phyloP scores from a whole-genome alignment of 352 stramenopile species.

The Phytopythium montanum region DNA sequence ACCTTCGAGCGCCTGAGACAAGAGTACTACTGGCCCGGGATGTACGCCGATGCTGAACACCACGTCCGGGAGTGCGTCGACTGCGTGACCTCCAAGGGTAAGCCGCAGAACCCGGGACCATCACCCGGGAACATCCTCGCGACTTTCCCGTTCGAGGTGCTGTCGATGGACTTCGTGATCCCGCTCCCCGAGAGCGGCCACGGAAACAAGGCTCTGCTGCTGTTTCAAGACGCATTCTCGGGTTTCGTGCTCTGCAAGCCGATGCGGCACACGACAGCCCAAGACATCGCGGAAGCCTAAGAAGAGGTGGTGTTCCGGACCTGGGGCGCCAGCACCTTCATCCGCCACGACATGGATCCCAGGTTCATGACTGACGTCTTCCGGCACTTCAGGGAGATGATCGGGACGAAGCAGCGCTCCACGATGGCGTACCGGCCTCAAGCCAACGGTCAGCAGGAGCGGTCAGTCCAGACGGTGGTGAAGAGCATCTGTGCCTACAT shows the following conservation, averaged over 20 bases:
- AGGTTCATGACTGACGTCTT: constrained; percentile 15
- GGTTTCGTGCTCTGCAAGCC: constrained; percentile 10
- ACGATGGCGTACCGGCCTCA: constrained; percentile 13
- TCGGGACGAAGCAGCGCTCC: background rate
- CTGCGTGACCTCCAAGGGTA: background rate
- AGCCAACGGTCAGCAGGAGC: constrained; percentile 12
- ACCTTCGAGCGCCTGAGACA: background rate
- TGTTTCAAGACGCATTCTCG: constrained; percentile 11
- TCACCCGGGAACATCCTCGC: constrained; percentile 11
- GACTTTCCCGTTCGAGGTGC: constrained; percentile 4
- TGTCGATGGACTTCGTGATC: constrained; percentile 12
- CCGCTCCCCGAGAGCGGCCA: constrained; percentile 11
- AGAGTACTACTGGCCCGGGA: background rate
- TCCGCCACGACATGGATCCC: constrained; percentile 11
- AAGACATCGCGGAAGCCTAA: constrained; percentile 12
- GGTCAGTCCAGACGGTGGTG: constrained; percentile 11
- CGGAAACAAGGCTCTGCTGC: constrained; percentile 7
- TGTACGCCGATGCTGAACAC: background rate
- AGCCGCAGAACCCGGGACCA: background rate
- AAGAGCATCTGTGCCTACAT: constrained; percentile 5
- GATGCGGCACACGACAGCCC: constrained; percentile 6
- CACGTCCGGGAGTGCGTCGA: background rate
- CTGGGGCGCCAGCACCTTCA: constrained; percentile 7
- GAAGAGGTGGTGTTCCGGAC: constrained; percentile 9
- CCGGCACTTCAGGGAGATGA: constrained; percentile 10